Base-by-base conservation (phyloP, 352 stramenopile species). In the Globisporangium nodosum region DNA sequence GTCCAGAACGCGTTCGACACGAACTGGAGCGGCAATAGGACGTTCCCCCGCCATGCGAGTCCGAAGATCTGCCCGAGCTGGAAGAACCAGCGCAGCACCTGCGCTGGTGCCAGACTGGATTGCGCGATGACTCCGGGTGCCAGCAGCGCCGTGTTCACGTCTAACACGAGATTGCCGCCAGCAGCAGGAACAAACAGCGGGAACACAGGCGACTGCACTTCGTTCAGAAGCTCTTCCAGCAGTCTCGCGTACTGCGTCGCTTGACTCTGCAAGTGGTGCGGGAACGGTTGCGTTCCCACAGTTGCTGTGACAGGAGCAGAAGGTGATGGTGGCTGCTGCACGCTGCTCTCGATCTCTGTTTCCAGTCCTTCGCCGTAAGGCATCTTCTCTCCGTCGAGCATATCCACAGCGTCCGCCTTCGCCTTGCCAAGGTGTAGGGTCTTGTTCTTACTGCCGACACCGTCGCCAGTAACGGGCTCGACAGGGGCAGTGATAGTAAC, bases 171-270 rank as follows among this genome's bases (percentile, higher is more conserved):
- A 5, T 53, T 24, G 39, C 13, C 18, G 11, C 12, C 21, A 5
- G 13, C 0, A 0, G 54, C 20, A 27, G 78, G 81, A 7, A 69
- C 54, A 48, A 93, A 81, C 0, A 93, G 62, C 3, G 83, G 81
- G 30, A 88, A 78, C 1, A 11, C 16, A 33, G 75, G 72, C 3
- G 81, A 93, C 54, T 93, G 83, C 15, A 88, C 61, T 49, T 89
- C 81, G 6, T 56, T 68, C 40, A 75, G 61, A 5, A 71, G 52
- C 5, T 58, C 55, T 56, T 90, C 78, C 27, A 81, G 69, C 12
- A 89, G 43, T 2, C 69, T 60, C n/a, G 87, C 64, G 52, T 87
- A 90, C 42, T 72, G 66, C 5, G 54, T 61, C 24, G 71, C 64
- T 37, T 73, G 69, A 27, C 64, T 74, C 30, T 59, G 54, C 20